Evolutionary conservation across 331 rosid genomes (phyloP).

Genomic region (Phaseolus coccineus): DNA sequence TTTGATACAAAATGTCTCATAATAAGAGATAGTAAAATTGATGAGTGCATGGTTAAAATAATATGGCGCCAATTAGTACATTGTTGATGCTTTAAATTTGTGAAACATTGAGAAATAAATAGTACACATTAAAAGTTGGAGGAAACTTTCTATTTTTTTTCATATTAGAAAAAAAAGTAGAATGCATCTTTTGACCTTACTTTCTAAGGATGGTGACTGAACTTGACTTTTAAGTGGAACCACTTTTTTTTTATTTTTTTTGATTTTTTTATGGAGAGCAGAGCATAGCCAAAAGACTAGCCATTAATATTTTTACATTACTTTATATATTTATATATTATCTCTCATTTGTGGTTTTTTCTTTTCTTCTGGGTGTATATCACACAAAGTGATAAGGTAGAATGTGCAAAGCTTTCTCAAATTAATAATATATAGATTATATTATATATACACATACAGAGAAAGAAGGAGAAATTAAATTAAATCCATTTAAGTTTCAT

Average conservation of each 20-base stretch:
- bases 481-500: too few species aligned
- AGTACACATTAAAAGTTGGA: neutral
- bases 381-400: neutral
- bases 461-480: too few species aligned
- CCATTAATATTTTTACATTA: neutral
- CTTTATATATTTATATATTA: neutral
- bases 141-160: neutral
- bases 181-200: conserved; percentile 15
- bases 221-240: conserved; percentile 27
- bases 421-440: neutral
- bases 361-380: neutral
- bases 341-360: neutral
- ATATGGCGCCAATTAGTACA: neutral
- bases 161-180: neutral
- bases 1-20: neutral
- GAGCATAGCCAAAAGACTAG: too few species aligned
- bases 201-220: neutral
- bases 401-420: neutral
- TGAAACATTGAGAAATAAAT: neutral
- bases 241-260: too few species aligned
- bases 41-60: neutral
- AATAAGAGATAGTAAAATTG: neutral
- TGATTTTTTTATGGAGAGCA: neutral
- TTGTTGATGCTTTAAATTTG: neutral
- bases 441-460: too few species aligned